Percentiles rank a stretch among this genome's conserved stretches.
These are phyloP conservation scores for Phialophora expanda DNA, from an alignment of 2,329 filamentous ascomycete genomes.

Conservation along the genomic window DNA sequence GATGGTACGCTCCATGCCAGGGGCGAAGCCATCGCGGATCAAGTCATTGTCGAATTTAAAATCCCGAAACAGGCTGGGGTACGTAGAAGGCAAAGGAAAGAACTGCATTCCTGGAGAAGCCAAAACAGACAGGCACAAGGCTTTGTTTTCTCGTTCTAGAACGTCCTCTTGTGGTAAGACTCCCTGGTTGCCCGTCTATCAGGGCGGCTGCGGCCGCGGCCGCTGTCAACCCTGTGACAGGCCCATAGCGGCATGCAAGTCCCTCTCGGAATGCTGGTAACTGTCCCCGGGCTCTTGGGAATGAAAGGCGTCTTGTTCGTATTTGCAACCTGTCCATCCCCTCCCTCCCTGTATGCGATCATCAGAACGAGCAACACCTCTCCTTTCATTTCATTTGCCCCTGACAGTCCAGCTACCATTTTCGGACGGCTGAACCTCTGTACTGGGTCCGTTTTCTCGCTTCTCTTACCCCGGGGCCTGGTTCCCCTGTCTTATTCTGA, in stretches of 20 bases:
- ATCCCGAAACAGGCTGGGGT: neutral
- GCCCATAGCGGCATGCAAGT: neutral
- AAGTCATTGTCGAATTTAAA: neutral
- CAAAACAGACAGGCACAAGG: neutral
- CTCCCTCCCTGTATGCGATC: neutral
- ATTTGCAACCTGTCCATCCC: slow-evolving; percentile 4
- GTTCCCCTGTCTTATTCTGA: neutral
- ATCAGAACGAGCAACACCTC: neutral
- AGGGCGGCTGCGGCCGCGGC: slow-evolving; percentile 10
- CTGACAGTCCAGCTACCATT: neutral
- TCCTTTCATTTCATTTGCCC: neutral
- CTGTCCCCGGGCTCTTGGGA: slow-evolving; percentile 1
- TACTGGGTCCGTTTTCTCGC: neutral
- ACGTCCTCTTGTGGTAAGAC: neutral
- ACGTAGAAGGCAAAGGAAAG: neutral
- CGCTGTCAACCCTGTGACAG: slow-evolving; percentile 13
- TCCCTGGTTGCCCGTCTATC: slow-evolving; percentile 4
- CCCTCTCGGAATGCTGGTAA: neutral
- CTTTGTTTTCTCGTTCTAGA: neutral
- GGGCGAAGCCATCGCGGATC: neutral
- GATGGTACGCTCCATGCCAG: neutral
- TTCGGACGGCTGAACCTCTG: neutral
- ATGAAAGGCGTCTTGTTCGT: neutral
- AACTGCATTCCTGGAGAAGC: neutral
- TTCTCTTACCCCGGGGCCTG: neutral